Percentiles rank a stretch among this genome's conserved stretches.
Evolutionary conservation across 2,329 filamentous ascomycete species (phyloP).

Genomic region (Knufia petricola): DNA sequence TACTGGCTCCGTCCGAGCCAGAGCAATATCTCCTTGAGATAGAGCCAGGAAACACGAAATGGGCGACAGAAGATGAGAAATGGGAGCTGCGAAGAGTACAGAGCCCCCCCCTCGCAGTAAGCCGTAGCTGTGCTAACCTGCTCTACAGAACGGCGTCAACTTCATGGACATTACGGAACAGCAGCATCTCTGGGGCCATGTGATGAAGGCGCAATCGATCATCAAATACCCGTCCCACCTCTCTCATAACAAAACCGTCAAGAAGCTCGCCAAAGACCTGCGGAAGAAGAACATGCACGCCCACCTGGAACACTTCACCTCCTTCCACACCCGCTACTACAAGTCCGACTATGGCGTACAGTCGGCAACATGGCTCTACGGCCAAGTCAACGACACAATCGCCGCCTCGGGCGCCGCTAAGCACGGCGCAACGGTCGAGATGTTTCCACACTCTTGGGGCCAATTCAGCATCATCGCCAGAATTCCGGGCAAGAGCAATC

Average conservation of each 20-base stretch:
- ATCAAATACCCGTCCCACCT: conserved; percentile 59
- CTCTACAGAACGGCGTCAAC: conserved; percentile 60
- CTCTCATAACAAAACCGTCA: conserved; percentile 55
- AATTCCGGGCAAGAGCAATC: conserved; percentile 75
- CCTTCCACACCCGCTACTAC: conserved; percentile 49
- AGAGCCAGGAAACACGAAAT: conserved; percentile 68
- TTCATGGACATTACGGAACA: conserved; percentile 93
- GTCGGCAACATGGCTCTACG: conserved; percentile 79
- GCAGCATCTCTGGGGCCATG: conserved; percentile 48
- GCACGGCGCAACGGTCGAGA: conserved; percentile 57
- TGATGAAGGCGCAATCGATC: conserved; percentile 28
- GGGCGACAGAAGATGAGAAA: conserved; percentile 91
- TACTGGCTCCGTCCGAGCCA: conserved; percentile 7
- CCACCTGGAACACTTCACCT: conserved; percentile 63
- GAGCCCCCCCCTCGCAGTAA: conserved; percentile 11
- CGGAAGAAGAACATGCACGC: conserved; percentile 65
- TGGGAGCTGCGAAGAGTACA: conserved; percentile 77
- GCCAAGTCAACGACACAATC: conserved; percentile 63
- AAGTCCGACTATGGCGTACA: conserved; percentile 59
- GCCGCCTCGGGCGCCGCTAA: conserved; percentile 59
- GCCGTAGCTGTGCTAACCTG: conserved; percentile 1
- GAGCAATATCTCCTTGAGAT: conserved; percentile 72
- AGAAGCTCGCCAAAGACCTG: conserved; percentile 57
- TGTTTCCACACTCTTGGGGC: conserved; percentile 75
- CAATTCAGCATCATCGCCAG: conserved; percentile 87